Evolutionary conservation across 2,329 filamentous ascomycete genomes (phyloP), one percentile per base, ranked within the genome.

Genomic region (Alternaria dauci): DNA sequence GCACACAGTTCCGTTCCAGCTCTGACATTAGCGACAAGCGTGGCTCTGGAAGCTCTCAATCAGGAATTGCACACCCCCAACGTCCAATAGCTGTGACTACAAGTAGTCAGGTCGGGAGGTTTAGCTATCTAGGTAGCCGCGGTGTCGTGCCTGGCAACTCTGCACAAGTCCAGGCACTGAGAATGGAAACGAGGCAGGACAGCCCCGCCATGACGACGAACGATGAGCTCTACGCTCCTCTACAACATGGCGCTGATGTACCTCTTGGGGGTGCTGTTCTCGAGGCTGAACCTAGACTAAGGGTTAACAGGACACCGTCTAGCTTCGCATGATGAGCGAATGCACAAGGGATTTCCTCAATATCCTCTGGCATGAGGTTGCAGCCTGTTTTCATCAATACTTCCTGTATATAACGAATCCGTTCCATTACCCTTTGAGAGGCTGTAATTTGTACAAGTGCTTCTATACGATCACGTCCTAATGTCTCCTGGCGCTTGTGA

Each of bases 141-240:
- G 64, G 62, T 25, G 62, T 55, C 14, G 52, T 38, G 14, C 47
- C 59, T 1, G 50, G 32, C 7, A 52, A 36, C 26, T 20, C 58
- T 25, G 56, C 64, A n/a, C 57, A 62, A 30, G 36, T 50, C 5
- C 23, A 58, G 8, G 55, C 58, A 25, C 28, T 62, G 2, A 39
- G 53, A 9, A 44, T 30, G 25, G 62, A 62, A 39, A 60, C 54
- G 2, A 59, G 62, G 26, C 20, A 55, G 32, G 62, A 65, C 1
- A 63, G 62, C 8, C 64, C 64, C 4, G 62, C 64, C 14, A 67
- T 67, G 64, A 55, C 57, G 30, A 65, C 64, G 1, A 65, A 65
- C 11, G 64, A 67, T 4, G 48, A 67, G 55, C 41, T 67, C 8
- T 65, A 65, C 30, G 62, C 62, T 11, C 58, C 59, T 1, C 39